These are phyloP conservation scores for Ilyonectria mors-panacis DNA, from an alignment of 2,329 filamentous ascomycete genomes.

Conservation along the genomic window DNA sequence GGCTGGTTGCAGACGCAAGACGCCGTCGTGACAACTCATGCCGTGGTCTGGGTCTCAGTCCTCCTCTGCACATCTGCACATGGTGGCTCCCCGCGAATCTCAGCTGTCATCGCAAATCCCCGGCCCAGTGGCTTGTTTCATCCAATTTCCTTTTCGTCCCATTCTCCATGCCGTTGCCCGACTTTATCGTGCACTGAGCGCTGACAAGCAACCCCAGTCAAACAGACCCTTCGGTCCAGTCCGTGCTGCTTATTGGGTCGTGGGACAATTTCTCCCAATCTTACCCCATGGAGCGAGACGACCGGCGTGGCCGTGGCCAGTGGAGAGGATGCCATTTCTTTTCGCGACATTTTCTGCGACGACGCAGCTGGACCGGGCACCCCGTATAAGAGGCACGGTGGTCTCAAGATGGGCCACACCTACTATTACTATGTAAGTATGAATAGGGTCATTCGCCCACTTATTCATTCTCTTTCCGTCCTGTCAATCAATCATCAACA, in stretches of 20 bases:
- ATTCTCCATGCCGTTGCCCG: conserved; percentile 41
- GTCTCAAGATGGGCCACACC: conserved; percentile 90
- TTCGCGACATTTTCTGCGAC: conserved; percentile 88
- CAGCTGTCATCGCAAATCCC: conserved; percentile 33
- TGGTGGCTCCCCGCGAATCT: conserved; percentile 29
- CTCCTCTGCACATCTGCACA: neutral
- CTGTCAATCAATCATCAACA: conserved; percentile 26
- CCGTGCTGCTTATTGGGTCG: conserved; percentile 87
- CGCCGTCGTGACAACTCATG: neutral
- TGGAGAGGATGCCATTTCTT: conserved; percentile 91
- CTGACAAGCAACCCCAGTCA: conserved; percentile 62
- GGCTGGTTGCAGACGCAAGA: neutral
- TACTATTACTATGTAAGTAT: conserved; percentile 93
- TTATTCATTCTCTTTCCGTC: conserved; percentile 14
- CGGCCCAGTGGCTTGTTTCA: conserved; percentile 42
- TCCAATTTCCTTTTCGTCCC: conserved; percentile 48
- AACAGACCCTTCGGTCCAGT: conserved; percentile 72
- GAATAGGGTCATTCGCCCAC: conserved; percentile 34
- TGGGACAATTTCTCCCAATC: conserved; percentile 93
- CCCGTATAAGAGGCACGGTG: conserved; percentile 74
- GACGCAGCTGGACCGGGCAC: conserved; percentile 63
- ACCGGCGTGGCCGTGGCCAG: conserved; percentile 78
- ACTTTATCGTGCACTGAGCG: conserved; percentile 35
- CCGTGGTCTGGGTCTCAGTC: neutral
- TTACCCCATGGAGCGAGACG: conserved; percentile 87